Evolutionary conservation across 768 basidiomycete species (phyloP), one percentile per base, ranked within the genome.

Genomic region (Leucosporidium scottii): DNA sequence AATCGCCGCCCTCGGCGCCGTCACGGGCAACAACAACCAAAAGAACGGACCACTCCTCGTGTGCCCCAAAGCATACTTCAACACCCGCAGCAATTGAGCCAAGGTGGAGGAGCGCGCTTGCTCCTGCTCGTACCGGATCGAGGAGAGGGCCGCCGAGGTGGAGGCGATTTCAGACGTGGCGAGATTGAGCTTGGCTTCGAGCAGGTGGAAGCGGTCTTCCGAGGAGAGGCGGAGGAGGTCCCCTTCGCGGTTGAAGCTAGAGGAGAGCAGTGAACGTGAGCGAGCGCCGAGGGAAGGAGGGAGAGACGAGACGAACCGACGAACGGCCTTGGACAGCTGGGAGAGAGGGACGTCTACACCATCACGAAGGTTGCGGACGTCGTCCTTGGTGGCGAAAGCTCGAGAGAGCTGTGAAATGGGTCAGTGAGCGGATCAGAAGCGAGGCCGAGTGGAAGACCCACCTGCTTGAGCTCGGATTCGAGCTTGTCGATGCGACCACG

Each of bases 331-430:
- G 28, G 30, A 51, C 36, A 75, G 70, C n/a, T 65, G 64, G 3
- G 68, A 60, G 12, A 75, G 58, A 30, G 74, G 74, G 7, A 62
- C 36, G 54, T 73, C 70, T 34, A 75, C 61, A 18, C 67, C 74
- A 28, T 69, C 66, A 28, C 72, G 55, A 21, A 75, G 68, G n/a
- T 55, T 49, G 21, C 70, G 62, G 21, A 75, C 53, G 65, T 75
- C 74, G 17, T 61, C 67, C 50, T 68, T 68, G 10, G 61, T 59
- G 9, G 66, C 66, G 61, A 59, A 59, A 6, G 66, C 57, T 30
- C 31, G 48, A 13, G 61, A 49, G 49, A 67, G 66, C 60, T 66
- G 60, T 18, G 28, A 27, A 53, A 13, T 9, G 39, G 39, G 39
- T 12, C 15, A 44, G 39, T 15, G 39, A 15, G 39, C 39, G 39